These are phyloP conservation scores for Cinchona pubescens DNA, from an alignment of 257 asterid genomes.

Conservation along the genomic window DNA sequence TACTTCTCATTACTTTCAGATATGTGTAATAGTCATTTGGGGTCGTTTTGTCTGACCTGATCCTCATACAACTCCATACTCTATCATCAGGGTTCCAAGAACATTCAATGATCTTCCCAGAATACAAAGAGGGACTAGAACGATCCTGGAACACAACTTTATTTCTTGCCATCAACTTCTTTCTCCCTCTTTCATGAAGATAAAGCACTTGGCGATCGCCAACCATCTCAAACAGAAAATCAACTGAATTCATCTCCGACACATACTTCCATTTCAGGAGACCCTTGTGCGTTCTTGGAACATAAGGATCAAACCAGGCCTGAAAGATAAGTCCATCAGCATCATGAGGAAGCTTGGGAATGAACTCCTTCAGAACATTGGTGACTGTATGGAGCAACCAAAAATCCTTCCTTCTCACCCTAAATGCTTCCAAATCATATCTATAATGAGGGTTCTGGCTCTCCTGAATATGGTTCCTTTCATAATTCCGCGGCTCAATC, in stretches of 20 bases:
- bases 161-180: constrained; percentile 50
- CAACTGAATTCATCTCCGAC: constrained; percentile 66
- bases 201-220: constrained; percentile 49
- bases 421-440: constrained; percentile 84
- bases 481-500: constrained; percentile 66
- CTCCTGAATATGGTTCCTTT: constrained; percentile 45
- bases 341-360: constrained; percentile 75
- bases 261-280: constrained; percentile 70
- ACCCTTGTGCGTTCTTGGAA: constrained; percentile 61
- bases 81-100: background rate
- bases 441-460: constrained; percentile 55
- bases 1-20: background rate
- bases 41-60: background rate
- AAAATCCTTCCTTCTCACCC: constrained; percentile 87
- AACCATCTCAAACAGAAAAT: constrained; percentile 66
- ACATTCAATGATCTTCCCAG: constrained; percentile 6
- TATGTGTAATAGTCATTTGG: background rate
- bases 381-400: constrained; percentile 80
- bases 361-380: constrained; percentile 64
- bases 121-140: background rate
- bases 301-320: constrained; percentile 74
- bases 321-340: constrained; percentile 46
- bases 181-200: constrained; percentile 54
- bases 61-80: background rate
- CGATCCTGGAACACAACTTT: constrained; percentile 47